These are phyloP conservation scores for Coemansia nantahalensis DNA, from an alignment of 192 early-diverging fungal genomes.

Conservation along the genomic window DNA sequence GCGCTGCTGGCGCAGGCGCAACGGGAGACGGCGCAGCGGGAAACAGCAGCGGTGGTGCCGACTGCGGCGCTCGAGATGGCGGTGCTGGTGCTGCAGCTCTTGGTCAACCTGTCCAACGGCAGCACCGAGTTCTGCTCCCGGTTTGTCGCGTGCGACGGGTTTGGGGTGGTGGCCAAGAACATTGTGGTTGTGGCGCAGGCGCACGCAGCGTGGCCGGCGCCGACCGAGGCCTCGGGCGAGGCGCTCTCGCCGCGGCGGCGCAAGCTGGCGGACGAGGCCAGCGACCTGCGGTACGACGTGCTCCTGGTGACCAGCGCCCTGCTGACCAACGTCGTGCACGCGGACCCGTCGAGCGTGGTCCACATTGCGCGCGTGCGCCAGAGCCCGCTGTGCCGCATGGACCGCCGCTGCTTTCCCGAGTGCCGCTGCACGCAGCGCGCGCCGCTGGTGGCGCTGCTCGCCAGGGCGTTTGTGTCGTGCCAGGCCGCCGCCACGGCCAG, in stretches of 20 bases:
- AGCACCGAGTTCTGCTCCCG: constrained; percentile 36
- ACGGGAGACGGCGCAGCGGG: constrained; percentile 20
- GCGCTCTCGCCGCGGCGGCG: constrained; percentile 14
- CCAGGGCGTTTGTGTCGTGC: constrained; percentile 30
- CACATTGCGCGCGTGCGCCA: constrained; percentile 34
- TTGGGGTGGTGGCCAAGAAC: constrained; percentile 37
- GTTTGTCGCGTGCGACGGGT: constrained; percentile 31
- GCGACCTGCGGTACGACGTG: constrained; percentile 39
- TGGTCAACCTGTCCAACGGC: constrained; percentile 48
- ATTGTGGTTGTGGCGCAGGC: constrained; percentile 32
- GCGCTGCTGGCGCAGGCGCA: constrained; percentile 30
- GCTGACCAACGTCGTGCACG: constrained; percentile 42
- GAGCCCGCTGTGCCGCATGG: constrained; percentile 25
- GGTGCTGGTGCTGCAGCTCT: constrained; percentile 33
- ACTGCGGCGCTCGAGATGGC: constrained; percentile 23
- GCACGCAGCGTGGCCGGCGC: background rate
- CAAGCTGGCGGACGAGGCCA: constrained; percentile 12
- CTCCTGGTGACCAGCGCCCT: constrained; percentile 43
- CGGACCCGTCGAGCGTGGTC: constrained; percentile 33
- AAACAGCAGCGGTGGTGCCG: background rate
- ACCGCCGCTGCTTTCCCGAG: constrained; percentile 26
- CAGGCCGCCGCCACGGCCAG: constrained; percentile 7
- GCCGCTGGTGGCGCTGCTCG: constrained; percentile 23
- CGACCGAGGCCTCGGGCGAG: background rate
- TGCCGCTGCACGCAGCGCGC: constrained; percentile 22